Percentiles rank a stretch among this genome's conserved stretches.
Conservation (phyloP, 2,329 filamentous ascomycete species). For the Madurella fahalii region DNA sequence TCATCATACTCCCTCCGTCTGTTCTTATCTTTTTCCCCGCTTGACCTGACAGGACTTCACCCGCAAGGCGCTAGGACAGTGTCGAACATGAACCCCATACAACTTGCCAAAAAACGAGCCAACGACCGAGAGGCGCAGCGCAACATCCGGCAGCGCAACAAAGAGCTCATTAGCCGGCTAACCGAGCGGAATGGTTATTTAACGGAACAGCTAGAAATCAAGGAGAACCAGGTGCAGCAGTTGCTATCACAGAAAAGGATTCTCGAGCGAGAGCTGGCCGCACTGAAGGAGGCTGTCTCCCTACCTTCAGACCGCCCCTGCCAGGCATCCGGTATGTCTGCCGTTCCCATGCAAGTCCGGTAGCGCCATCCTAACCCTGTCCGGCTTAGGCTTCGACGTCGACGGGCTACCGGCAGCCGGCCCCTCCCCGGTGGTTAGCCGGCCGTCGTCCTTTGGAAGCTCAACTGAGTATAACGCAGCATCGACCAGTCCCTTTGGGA, state of each 20-base stretch:
- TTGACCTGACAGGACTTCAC: not conserved
- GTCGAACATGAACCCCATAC: slow-evolving; percentile 80
- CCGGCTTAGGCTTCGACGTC: slow-evolving; percentile 36
- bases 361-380: slow-evolving; percentile 1
- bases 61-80: slow-evolving; percentile 65
- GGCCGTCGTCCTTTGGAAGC: slow-evolving; percentile 41
- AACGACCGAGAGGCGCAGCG: slow-evolving; percentile 90
- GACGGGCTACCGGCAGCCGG: slow-evolving; percentile 37
- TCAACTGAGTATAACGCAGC: slow-evolving; percentile 40
- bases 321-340: slow-evolving; percentile 37
- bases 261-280: slow-evolving; percentile 50
- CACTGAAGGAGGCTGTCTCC: slow-evolving; percentile 43
- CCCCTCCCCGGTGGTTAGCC: slow-evolving; percentile 37
- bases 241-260: slow-evolving; percentile 49
- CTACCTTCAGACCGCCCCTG: slow-evolving; percentile 39
- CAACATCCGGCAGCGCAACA: slow-evolving; percentile 80
- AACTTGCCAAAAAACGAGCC: slow-evolving; percentile 83
- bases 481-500: slow-evolving; percentile 32
- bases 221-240: slow-evolving; percentile 44
- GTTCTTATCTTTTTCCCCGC: not conserved
- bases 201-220: not conserved
- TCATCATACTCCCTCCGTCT: slow-evolving; percentile 10
- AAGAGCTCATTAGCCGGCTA: slow-evolving; percentile 68
- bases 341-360: not conserved
- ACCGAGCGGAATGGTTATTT: not conserved